phyloP scores from a whole-genome alignment of 2,329 filamentous ascomycete species.

The Thielaviopsis musarum region DNA sequence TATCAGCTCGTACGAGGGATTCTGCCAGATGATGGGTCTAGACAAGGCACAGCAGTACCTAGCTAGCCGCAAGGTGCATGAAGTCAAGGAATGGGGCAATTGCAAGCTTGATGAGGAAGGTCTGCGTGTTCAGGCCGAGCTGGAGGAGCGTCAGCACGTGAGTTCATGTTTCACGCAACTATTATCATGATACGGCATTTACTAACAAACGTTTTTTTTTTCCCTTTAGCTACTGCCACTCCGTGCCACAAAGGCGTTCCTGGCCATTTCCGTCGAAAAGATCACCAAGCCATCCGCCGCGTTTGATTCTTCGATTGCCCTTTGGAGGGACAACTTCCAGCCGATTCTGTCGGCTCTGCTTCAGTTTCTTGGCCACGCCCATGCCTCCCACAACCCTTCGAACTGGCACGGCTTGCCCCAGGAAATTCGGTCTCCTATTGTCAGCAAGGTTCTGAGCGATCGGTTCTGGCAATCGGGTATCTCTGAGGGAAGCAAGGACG shows the following conservation, averaged over 20 bases:
- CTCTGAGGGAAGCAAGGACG: conserved; percentile 84
- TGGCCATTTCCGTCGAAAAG: conserved; percentile 86
- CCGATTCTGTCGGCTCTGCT: conserved; percentile 73
- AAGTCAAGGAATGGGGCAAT: conserved; percentile 67
- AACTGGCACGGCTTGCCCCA: conserved; percentile 66
- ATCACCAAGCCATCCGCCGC: conserved; percentile 56
- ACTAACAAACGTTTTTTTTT: not conserved
- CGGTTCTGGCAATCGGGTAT: conserved; percentile 98
- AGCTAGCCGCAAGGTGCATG: conserved; percentile 52
- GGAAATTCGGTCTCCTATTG: conserved; percentile 54
- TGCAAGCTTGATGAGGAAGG: conserved; percentile 65
- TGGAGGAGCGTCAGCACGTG: conserved; percentile 59
- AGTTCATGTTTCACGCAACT: conserved; percentile 12
- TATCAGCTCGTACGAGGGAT: conserved; percentile 58
- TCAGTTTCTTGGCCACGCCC: conserved; percentile 73
- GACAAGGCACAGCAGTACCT: conserved; percentile 71
- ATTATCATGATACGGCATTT: not conserved
- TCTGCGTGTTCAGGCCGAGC: conserved; percentile 56
- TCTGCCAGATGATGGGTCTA: conserved; percentile 65
- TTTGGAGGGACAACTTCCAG: conserved; percentile 79
- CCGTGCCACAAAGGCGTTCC: conserved; percentile 73
- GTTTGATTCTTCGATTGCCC: conserved; percentile 55
- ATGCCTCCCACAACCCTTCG: conserved; percentile 72
- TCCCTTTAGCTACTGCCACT: conserved; percentile 49
- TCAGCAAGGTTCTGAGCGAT: conserved; percentile 74